Conservation (phyloP, 805 yeast species). For the Candida ponderosae region DNA sequence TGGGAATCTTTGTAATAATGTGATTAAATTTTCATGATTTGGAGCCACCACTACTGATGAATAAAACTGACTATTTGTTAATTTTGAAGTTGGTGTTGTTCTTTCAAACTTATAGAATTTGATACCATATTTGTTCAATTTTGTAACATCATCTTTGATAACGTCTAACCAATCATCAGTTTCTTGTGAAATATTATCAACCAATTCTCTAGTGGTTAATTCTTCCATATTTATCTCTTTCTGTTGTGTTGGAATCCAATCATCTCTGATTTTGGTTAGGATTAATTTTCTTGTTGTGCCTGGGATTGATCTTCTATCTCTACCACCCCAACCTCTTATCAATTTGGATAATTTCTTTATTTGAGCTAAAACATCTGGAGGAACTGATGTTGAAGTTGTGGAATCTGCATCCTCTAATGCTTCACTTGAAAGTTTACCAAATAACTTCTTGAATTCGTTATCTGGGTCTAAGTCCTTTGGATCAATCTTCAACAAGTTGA, state of each 20-base stretch:
- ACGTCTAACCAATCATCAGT: conserved; percentile 42
- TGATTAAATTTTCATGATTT: conserved; percentile 66
- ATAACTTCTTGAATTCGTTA: conserved; percentile 58
- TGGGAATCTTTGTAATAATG: conserved; percentile 47
- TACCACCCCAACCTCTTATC: conserved; percentile 83
- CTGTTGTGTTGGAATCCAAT: conserved; percentile 66
- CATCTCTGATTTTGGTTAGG: conserved; percentile 68
- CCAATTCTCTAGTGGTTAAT: conserved; percentile 30
- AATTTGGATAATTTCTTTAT: conserved; percentile 41
- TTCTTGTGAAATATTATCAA: conserved; percentile 24
- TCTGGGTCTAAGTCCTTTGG: conserved; percentile 64
- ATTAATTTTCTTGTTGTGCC: conserved; percentile 62
- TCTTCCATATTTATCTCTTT: conserved; percentile 59
- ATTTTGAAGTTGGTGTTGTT: conserved; percentile 23
- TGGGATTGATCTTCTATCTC: conserved; percentile 65
- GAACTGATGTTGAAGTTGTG: conserved; percentile 58
- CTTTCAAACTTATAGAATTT: conserved; percentile 48
- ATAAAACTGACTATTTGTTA: conserved; percentile 41
- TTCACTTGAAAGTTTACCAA: conserved; percentile 63
- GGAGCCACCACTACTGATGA: conserved; percentile 65
- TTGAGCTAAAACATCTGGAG: conserved; percentile 62
- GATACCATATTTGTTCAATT: conserved; percentile 36
- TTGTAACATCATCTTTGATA: conserved; percentile 30
- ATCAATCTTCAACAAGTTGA: conserved; percentile 36
- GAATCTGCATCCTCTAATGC: conserved; percentile 71